Evolutionary conservation across 805 yeast genomes (phyloP), one percentile per base, ranked within the genome.

Genomic region (Barnettozyma sp.): DNA sequence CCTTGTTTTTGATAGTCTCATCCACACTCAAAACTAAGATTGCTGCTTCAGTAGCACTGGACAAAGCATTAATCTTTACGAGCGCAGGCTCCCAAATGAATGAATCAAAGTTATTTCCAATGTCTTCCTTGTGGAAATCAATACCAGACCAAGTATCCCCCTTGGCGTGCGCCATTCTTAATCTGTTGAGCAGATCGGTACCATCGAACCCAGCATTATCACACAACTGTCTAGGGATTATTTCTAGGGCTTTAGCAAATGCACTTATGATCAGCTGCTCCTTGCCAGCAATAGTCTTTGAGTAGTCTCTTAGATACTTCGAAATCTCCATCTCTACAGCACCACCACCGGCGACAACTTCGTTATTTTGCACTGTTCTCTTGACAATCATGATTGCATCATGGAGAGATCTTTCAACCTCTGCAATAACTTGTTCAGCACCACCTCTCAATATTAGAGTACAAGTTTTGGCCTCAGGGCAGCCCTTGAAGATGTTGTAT

Each of bases 181-280:
- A 69, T 54, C 82, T 76, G 60, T 92, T 92, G 50, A 92, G 74
- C 41, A 92, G 65, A 58, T 92, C 97, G n/a, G 94, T 85, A 15
- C 95, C 94, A 58, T 92, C 99, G 48, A 92, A 79, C 5, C 99
- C 99, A n/a, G 96, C 98, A 59, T 92, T 92, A 57, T 92, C 98
- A 67, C 97, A 90, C 45, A 92, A 70, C 58, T 92, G 97, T 59
- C 97, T 80, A 48, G 99, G 99, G 51, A 92, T 87, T 19, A 92
- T 79, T 64, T 92, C 99, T 39, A 92, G 69, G 1, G 97, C 95
- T 48, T 82, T 82, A 17, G 98, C 98, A 63, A 78, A 92, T 7
- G 96, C 95, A 40, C 80, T 79, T 39, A 92, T 82, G 40, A 92
- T 79, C 43, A 92, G 67, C 65, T 92, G 99, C 63, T 90, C 96